Percentiles rank a stretch among this genome's conserved stretches.
These are phyloP conservation scores for Linderniella brevidens DNA, from an alignment of 257 asterid genomes.

Conservation along the genomic window DNA sequence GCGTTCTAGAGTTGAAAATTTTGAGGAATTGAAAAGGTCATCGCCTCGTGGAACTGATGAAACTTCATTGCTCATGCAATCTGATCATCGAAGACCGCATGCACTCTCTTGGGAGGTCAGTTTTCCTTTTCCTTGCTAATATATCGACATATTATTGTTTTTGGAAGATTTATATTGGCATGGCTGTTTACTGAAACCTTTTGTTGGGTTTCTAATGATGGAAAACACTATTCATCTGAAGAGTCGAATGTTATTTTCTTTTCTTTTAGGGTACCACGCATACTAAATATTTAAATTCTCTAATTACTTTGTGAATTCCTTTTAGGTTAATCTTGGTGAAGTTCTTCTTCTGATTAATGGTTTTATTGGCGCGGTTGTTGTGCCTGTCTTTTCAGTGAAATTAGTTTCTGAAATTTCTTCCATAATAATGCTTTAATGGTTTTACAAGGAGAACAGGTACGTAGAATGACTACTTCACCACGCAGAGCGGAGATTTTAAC, in stretches of 20 bases:
- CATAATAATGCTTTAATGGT: conserved; percentile 13
- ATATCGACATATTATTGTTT: background rate
- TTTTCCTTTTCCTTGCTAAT: conserved; percentile 10
- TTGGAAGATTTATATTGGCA: too few relatives aligned
- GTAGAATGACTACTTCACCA: conserved; percentile 99
- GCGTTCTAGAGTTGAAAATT: conserved; percentile 71
- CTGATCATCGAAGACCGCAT: conserved; percentile 98
- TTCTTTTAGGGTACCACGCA: too few relatives aligned
- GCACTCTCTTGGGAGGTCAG: conserved; percentile 99
- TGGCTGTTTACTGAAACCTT: too few relatives aligned
- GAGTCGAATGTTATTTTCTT: too few relatives aligned
- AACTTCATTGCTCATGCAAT: conserved; percentile 39
- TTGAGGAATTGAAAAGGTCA: conserved; percentile 66
- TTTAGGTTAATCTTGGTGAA: too few relatives aligned
- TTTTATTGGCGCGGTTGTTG: too few relatives aligned
- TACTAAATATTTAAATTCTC: too few relatives aligned
- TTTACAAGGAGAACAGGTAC: conserved; percentile 44
- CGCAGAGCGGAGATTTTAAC: conserved; percentile 91
- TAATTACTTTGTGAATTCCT: too few relatives aligned
- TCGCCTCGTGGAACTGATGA: conserved; percentile 41
- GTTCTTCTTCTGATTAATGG: too few relatives aligned
- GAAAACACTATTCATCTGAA: too few relatives aligned
- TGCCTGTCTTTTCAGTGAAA: background rate
- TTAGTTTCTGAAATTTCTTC: conserved; percentile 1
- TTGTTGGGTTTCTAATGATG: too few relatives aligned